Evolutionary conservation across 441 rosid species (phyloP).

Genomic region (Dalechampia spathulata): DNA sequence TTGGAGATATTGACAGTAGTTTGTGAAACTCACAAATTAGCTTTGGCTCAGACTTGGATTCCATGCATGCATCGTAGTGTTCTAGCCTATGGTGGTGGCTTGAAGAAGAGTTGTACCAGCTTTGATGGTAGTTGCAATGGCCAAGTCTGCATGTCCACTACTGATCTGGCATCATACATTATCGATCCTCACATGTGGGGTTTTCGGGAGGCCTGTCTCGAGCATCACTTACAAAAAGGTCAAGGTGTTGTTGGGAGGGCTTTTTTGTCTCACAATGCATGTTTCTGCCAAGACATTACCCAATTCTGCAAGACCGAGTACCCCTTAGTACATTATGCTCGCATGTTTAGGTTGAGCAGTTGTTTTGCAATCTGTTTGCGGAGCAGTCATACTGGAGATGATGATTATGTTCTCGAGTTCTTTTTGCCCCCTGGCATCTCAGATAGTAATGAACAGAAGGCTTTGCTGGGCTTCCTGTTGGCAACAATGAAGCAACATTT

Average conservation of each 20-base stretch:
- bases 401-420: constrained; percentile 77
- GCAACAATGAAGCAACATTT: constrained; percentile 74
- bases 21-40: constrained; percentile 77
- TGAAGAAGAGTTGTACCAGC: constrained; percentile 79
- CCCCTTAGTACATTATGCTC: constrained; percentile 93
- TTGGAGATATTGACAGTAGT: constrained; percentile 75
- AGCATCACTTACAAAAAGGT: constrained; percentile 90
- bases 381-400: constrained; percentile 68
- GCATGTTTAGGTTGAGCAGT: constrained; percentile 62
- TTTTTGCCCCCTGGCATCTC: constrained; percentile 53
- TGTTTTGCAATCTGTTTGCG: constrained; percentile 77
- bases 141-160: constrained; percentile 82
- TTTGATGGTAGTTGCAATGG: constrained; percentile 88
- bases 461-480: constrained; percentile 51
- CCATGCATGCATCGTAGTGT: constrained; percentile 93
- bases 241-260: constrained; percentile 93
- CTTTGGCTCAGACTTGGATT: constrained; percentile 96
- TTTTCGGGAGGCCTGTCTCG: constrained; percentile 81
- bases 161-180: constrained; percentile 76
- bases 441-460: constrained; percentile 41
- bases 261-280: constrained; percentile 59
- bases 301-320: constrained; percentile 76
- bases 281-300: constrained; percentile 66
- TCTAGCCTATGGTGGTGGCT: constrained; percentile 78
- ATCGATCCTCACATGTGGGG: constrained; percentile 93